phyloP scores from a whole-genome alignment of 2,329 filamentous ascomycete genomes.

The Grosmannia penicillata region DNA sequence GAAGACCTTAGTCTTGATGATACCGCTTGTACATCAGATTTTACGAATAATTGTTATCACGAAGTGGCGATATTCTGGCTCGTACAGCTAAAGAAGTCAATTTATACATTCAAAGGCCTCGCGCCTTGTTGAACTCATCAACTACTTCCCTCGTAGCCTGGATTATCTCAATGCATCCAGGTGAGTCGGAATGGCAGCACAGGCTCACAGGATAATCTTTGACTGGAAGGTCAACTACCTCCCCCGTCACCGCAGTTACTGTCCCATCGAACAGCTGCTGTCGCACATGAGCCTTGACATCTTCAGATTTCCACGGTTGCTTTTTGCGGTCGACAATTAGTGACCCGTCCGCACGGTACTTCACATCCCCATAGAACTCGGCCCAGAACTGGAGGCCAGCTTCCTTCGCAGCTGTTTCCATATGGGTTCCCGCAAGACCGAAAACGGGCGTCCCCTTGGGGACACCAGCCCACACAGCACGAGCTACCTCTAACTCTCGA shows the following conservation, averaged over 20 bases:
- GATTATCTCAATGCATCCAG: slow-evolving; percentile 27
- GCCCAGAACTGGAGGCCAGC: slow-evolving; percentile 14
- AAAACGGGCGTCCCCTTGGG: slow-evolving; percentile 13
- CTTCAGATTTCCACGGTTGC: slow-evolving; percentile 27
- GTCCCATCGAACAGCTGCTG: slow-evolving; percentile 24
- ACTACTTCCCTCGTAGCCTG: slow-evolving; percentile 21
- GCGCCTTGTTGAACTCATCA: slow-evolving; percentile 22
- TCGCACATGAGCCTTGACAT: slow-evolving; percentile 24
- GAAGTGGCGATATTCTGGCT: too few species aligned
- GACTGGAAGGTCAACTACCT: slow-evolving; percentile 20
- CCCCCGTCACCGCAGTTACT: slow-evolving; percentile 25
- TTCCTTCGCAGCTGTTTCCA: slow-evolving; percentile 13
- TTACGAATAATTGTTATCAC: too few species aligned
- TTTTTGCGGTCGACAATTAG: slow-evolving; percentile 33
- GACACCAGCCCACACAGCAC: slow-evolving; percentile 14
- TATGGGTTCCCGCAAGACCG: slow-evolving; percentile 14
- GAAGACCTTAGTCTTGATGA: too few species aligned
- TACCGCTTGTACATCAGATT: too few species aligned
- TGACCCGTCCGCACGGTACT: slow-evolving; percentile 13
- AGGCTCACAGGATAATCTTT: slow-evolving; percentile 26
- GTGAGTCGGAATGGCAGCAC: slow-evolving; percentile 31
- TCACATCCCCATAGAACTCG: slow-evolving; percentile 16
- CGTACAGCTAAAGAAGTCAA: too few species aligned
- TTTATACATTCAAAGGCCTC: background rate
- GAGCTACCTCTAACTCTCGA: slow-evolving; percentile 10